Conservation (phyloP, 2,329 filamentous ascomycete genomes). For the Triangularia setosa region DNA sequence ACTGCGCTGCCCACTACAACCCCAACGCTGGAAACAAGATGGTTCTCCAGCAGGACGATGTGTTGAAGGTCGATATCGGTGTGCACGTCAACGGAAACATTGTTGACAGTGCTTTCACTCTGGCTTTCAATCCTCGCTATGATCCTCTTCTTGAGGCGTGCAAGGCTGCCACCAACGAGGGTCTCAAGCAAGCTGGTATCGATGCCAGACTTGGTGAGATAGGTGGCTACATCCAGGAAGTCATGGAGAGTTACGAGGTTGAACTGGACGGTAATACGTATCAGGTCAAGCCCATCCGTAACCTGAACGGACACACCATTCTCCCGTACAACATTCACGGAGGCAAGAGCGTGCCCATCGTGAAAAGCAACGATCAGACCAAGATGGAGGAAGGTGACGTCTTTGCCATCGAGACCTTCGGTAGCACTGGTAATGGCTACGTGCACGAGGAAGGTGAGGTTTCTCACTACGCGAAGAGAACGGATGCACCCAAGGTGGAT, state of each 20-base stretch:
- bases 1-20: constrained; percentile 79
- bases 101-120: constrained; percentile 76
- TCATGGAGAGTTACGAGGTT: constrained; percentile 90
- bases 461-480: constrained; percentile 78
- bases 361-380: constrained; percentile 80
- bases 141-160: constrained; percentile 71
- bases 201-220: constrained; percentile 86
- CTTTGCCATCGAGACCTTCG: constrained; percentile 95
- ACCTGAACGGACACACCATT: constrained; percentile 87
- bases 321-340: constrained; percentile 87
- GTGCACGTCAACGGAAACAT: constrained; percentile 78
- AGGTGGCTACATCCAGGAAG: constrained; percentile 78
- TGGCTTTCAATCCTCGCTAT: constrained; percentile 71
- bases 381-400: constrained; percentile 98
- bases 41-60: constrained; percentile 66
- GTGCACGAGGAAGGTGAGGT: constrained; percentile 85
- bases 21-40: constrained; percentile 81
- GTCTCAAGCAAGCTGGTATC: constrained; percentile 85
- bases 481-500: constrained; percentile 70
- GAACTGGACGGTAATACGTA: constrained; percentile 75
- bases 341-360: constrained; percentile 88
- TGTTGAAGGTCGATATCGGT: constrained; percentile 80
- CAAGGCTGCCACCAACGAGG: constrained; percentile 76
- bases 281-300: constrained; percentile 80
- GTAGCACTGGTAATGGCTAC: constrained; percentile 85